These are phyloP conservation scores for Neofusicoccum ribis DNA, from an alignment of 2,329 filamentous ascomycete species.

Conservation along the genomic window DNA sequence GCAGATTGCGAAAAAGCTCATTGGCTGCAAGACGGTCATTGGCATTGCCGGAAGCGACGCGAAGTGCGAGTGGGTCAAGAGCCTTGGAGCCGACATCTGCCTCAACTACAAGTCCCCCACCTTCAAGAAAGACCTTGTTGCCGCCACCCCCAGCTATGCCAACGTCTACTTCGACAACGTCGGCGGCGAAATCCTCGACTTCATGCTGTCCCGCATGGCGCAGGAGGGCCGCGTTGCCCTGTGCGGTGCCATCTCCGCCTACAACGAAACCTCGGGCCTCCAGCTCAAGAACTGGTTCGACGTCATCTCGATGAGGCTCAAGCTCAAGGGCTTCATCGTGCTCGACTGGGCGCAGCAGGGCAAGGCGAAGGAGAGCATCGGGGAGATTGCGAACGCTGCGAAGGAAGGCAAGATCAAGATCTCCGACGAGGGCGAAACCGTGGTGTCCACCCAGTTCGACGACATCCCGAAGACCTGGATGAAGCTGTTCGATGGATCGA, in stretches of 20 bases:
- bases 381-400: constrained; percentile 9
- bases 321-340: constrained; percentile 63
- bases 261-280: constrained; percentile 36
- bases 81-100: constrained; percentile 54
- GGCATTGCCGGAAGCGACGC: constrained; percentile 55
- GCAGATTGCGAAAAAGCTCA: constrained; percentile 54
- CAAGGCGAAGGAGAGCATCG: constrained; percentile 14
- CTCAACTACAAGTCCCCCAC: constrained; percentile 55
- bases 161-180: constrained; percentile 57
- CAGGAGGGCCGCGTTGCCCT: constrained; percentile 43
- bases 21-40: constrained; percentile 51
- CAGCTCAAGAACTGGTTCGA: constrained; percentile 46
- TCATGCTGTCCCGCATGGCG: constrained; percentile 47
- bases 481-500: constrained; percentile 49
- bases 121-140: constrained; percentile 50
- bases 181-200: constrained; percentile 50
- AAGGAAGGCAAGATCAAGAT: constrained; percentile 50
- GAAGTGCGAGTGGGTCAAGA: constrained; percentile 55
- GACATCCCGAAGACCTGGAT: constrained; percentile 52
- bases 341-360: constrained; percentile 55
- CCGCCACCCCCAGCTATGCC: constrained; percentile 51
- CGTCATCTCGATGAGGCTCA: constrained; percentile 43
- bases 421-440: constrained; percentile 48
- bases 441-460: constrained; percentile 50
- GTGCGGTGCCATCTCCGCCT: constrained; percentile 46